Evolutionary conservation across 2,329 filamentous ascomycete genomes (phyloP).

Genomic region (Trichoderma sp.): DNA sequence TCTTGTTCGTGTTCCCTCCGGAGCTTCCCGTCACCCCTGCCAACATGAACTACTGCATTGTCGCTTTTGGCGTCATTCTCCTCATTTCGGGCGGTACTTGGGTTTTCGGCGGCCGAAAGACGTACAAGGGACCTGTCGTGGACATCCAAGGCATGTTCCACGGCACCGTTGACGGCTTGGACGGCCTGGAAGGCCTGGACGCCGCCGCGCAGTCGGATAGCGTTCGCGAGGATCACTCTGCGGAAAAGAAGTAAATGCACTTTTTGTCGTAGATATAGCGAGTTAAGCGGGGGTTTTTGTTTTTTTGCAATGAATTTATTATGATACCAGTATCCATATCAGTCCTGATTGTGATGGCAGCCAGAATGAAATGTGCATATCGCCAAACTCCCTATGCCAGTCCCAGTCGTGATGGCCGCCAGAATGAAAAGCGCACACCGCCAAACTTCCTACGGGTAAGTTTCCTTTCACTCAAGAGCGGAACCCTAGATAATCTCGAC

Average conservation of each 20-base stretch:
- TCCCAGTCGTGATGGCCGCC: neutral
- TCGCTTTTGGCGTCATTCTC: constrained; percentile 48
- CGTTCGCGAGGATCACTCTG: neutral
- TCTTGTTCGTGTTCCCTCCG: constrained; percentile 74
- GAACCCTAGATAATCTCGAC: neutral
- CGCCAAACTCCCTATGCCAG: neutral
- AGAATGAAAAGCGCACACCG: neutral
- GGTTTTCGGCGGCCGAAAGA: constrained; percentile 49
- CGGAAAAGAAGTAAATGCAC: neutral
- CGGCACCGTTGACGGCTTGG: constrained; percentile 4
- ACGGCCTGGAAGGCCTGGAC: constrained; percentile 7
- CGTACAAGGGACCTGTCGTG: constrained; percentile 40
- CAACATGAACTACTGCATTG: constrained; percentile 65
- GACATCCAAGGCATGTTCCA: constrained; percentile 15
- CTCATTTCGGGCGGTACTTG: constrained; percentile 45
- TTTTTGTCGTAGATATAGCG: neutral
- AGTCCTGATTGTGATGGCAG: neutral
- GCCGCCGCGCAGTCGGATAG: neutral
- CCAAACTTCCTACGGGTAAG: neutral
- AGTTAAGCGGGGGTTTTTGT: neutral
- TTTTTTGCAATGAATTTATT: neutral
- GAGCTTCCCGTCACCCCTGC: constrained; percentile 59
- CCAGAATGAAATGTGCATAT: neutral
- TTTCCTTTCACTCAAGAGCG: neutral
- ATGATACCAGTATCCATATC: neutral